Conservation (phyloP, 306 rosid genomes). For the Gleditsia sinensis region DNA sequence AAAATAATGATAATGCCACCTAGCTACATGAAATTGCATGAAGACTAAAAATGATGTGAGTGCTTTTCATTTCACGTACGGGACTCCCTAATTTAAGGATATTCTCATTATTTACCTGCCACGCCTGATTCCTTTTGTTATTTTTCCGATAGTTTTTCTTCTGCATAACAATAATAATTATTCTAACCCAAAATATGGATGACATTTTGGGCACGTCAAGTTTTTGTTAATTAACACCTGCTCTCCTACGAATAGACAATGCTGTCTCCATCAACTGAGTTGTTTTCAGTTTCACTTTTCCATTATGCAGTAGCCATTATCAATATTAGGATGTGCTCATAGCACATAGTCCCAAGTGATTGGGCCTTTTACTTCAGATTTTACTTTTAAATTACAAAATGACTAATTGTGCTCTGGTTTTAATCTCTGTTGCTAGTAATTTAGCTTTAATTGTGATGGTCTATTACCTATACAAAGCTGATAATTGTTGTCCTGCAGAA, state of each 20-base stretch:
- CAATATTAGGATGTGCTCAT: slow-evolving; percentile 33
- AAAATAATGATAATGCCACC: slow-evolving; percentile 69
- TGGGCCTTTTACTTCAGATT: slow-evolving; percentile 29
- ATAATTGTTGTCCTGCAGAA: slow-evolving; percentile 59
- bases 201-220: slow-evolving; percentile 56
- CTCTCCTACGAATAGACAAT: slow-evolving; percentile 51
- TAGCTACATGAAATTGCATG: slow-evolving; percentile 64
- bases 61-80: slow-evolving; percentile 64
- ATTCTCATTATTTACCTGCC: slow-evolving; percentile 75
- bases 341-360: slow-evolving; percentile 30
- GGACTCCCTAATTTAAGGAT: slow-evolving; percentile 69
- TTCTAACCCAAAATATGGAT: slow-evolving; percentile 50
- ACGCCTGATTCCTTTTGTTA: slow-evolving; percentile 68
- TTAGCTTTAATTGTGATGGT: slow-evolving; percentile 42
- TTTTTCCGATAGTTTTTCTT: slow-evolving; percentile 22
- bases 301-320: slow-evolving; percentile 45
- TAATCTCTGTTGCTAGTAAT: slow-evolving; percentile 20
- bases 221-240: slow-evolving; percentile 41
- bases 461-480: slow-evolving; percentile 31
- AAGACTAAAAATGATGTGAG: slow-evolving; percentile 63
- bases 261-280: slow-evolving; percentile 49
- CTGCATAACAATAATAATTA: slow-evolving; percentile 41
- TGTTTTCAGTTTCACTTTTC: slow-evolving; percentile 47
- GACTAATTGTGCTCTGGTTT: slow-evolving; percentile 19
- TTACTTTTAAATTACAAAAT: slow-evolving; percentile 33